Base-by-base conservation (phyloP, 768 basidiomycete species). In the Dioszegia aurantiaca region DNA sequence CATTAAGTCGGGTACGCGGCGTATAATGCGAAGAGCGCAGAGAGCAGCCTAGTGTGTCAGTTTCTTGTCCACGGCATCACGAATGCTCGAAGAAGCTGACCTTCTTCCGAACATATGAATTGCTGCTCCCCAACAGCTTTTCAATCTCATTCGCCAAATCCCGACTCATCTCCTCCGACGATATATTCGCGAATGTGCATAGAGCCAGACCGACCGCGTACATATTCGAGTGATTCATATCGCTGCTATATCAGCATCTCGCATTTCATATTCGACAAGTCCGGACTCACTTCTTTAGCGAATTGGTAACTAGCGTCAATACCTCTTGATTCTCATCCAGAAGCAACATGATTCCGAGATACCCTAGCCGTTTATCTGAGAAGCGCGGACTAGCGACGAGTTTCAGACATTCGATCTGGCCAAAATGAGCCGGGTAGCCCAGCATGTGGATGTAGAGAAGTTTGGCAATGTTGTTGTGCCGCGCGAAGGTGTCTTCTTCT, bases 211-310 rank as follows among this genome's bases (percentile, higher is more conserved):
- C 95, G 24, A 98, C 95, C 3, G 89, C 90, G 76, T 97, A 98
- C 90, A 95, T 95, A 78, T 97, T 97, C 1, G 93, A 87, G 77
- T 97, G 93, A 77, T 98, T 98, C 90, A 99, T 90, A 79, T 99
- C 95, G 79, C 94, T 99, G 26, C 28, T 19, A 9, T 5, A 21
- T 57, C 37, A 31, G 41, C 45, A 40, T 21, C 19, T 23, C 45
- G 4, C 31, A 10, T 51, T n/a, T 17, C 23, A 11, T 19, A 1
- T 6, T 11, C 9, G 17, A 2, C 2, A 44, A 11, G 40, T 12
- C 4, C 12, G 3, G 28, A 68, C 79, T 61, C 76, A 98, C 95
- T 98, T 98, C 80, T 99, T 99, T 68, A 99, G 79, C 28, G 92
- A 95, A 75, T 99, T 99, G 16, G 95, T 99, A 44, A 99, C 93